phyloP scores from a whole-genome alignment of 164 flowering plant species.

The Nymphaea thermarum region DNA sequence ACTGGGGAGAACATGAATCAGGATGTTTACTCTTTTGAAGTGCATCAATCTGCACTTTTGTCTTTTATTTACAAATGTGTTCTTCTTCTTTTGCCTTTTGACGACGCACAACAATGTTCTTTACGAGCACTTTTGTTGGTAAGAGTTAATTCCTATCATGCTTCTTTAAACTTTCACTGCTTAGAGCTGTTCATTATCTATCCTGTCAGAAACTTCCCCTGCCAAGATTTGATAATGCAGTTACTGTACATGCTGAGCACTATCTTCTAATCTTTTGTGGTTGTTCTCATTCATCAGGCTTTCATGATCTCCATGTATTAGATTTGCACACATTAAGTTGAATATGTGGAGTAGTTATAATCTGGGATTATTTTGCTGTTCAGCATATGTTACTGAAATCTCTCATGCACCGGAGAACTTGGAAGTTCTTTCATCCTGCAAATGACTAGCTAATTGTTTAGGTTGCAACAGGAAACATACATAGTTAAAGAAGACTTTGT shows the following conservation, averaged over 20 bases:
- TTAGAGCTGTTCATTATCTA: background rate
- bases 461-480: background rate
- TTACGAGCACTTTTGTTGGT: background rate
- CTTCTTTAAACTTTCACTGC: background rate
- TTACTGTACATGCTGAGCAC: conserved; percentile 93
- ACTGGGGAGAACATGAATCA: conserved; percentile 4
- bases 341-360: no score
- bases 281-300: conserved; percentile 97
- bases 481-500: no score
- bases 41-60: conserved; percentile 33
- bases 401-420: no score
- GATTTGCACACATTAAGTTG: conserved; percentile 77
- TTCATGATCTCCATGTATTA: conserved; percentile 96
- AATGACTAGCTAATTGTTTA: background rate
- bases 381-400: background rate
- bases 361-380: background rate
- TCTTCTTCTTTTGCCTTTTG: no score
- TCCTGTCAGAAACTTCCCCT: conserved; percentile 43
- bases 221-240: conserved; percentile 97
- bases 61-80: no score
- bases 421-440: background rate
- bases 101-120: background rate
- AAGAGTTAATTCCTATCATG: background rate
- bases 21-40: conserved; percentile 27
- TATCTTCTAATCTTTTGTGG: conserved; percentile 99